Evolutionary conservation across 441 rosid genomes (phyloP), one percentile per base, ranked within the genome.

Genomic region (Omphalea diandra): DNA sequence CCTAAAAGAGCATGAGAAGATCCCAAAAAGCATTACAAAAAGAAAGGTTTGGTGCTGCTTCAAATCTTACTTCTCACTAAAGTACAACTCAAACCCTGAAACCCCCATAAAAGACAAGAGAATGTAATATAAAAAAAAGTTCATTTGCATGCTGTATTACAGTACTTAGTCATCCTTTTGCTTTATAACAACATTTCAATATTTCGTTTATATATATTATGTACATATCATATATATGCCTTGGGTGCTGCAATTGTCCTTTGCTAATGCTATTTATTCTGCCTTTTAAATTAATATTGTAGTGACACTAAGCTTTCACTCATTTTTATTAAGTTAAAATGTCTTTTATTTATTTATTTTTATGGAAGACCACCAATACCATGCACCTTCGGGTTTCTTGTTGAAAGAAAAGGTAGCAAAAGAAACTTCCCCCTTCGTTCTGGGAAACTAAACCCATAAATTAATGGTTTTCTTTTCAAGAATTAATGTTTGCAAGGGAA

Each of bases 71-170:
- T 65, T 38, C 36, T 67, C 56, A 61, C 70, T 63, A 67, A 52
- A 56, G 22, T 40, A 73, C 69, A 77, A 68, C 47, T 63, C 63
- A 73, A 67, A 35, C 50, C 77, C 63, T 63, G n/a, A 52, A 67
- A 64, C 70, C 81, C 84, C 75, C 50, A 83, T 77, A 84, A 84
- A 84, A 71, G 59, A n/a, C n/a, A n/a, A 61, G 40, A 64, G 18
- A 15, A 33, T 47, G 35, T n/a, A 52, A 18, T 65, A 55, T 5
- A 56, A 26, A 31, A 27, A 75, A 53, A 68, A 63, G 35, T 63
- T 70, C n/a, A 72, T 71, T 75, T 84, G 86, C 86, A 81, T 84
- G 88, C 85, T 74, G 83, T 79, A 74, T 75, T 44, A 69, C 75
- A 68, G 63, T 73, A 17, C n/a, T n/a, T n/a, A n/a, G n/a, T 24